Base-by-base conservation (phyloP, 1,284 basidiomycete genomes). In the Mycosarcoma maydis region DNA sequence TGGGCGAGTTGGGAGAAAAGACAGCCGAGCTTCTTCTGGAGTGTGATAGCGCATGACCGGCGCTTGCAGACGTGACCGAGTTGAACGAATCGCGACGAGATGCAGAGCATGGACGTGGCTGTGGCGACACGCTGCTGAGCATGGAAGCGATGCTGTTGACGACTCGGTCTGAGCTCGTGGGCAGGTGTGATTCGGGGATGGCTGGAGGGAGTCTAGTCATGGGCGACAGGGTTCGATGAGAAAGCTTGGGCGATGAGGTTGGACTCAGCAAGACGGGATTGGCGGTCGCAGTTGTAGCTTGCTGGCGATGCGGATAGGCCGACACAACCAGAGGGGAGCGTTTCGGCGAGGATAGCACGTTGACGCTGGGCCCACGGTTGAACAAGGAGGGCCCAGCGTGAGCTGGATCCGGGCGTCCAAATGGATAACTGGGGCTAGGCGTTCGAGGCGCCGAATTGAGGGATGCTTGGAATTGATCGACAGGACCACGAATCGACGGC, bases 21-120 rank as follows among this genome's bases (percentile, higher is more conserved):
- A 67, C 51, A 22, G 51, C 32, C 4, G 72, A 75, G 43, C 51
- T 61, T 23, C 72, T 47, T 23, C 72, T 40, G 0, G 72, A 72
- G 17, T 69, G 69, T 7, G 68, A 56, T 43, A 75, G 49, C 16
- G 55, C 51, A 27, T 73, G 58, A n/a, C 68, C 68, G 16, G 47
- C 45, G 29, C 44, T 48, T 6, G 20, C 50, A 16, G 68, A 62
- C 8, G 58, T 47, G 2, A 47, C 44, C 16, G 66, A 69, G 23
- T 52, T 66, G 58, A 62, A 57, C 4, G 71, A 73, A 13, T 67
- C 71, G 29, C 67, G 56, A 19, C 71, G 61, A 13, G 67, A 66
- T 7, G 45, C 51, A 20, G 60, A 34, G 42, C 49, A 49, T 2
- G 67, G 66, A 9, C 66, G 50, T 30, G 47, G 34, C 20, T 51